Evolutionary conservation across 331 rosid genomes (phyloP).

Genomic region (Dryas integrifolia): DNA sequence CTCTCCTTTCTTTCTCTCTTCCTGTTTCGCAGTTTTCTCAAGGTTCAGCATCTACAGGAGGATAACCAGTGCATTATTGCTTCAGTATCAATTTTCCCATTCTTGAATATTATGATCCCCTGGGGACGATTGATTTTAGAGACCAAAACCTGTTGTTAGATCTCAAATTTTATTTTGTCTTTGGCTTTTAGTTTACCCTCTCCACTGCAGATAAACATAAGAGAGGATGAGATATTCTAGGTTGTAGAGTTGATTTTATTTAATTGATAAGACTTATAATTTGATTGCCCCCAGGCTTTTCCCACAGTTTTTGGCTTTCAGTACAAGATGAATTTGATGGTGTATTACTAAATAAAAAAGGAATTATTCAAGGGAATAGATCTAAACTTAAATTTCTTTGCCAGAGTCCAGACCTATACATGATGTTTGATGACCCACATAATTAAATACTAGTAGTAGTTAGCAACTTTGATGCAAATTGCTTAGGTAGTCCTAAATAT

Average conservation of each 20-base stretch:
- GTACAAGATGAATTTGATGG: constrained; percentile 25
- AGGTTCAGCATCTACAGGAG: no score
- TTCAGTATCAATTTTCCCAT: no score
- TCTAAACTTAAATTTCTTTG: constrained; percentile 13
- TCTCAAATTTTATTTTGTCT: background rate
- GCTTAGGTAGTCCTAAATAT: constrained; percentile 1
- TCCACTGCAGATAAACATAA: constrained; percentile 53
- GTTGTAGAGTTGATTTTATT: constrained; percentile 34
- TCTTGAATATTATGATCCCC: background rate
- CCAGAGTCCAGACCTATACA: background rate
- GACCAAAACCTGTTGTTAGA: background rate
- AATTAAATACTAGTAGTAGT: background rate
- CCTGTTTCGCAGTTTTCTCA: no score
- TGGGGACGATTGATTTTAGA: constrained; percentile 17
- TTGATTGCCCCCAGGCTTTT: constrained; percentile 33
- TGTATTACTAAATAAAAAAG: constrained; percentile 9
- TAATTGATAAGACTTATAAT: constrained; percentile 28
- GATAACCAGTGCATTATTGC: no score
- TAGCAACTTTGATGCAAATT: background rate
- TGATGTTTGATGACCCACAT: background rate
- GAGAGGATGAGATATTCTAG: constrained; percentile 43
- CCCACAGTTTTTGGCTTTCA: constrained; percentile 37
- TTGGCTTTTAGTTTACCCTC: constrained; percentile 8
- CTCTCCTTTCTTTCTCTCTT: no score
- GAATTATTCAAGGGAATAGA: constrained; percentile 29